Base-by-base conservation (phyloP, 2,329 filamentous ascomycete genomes). In the Scolecobasidium constrictum region DNA sequence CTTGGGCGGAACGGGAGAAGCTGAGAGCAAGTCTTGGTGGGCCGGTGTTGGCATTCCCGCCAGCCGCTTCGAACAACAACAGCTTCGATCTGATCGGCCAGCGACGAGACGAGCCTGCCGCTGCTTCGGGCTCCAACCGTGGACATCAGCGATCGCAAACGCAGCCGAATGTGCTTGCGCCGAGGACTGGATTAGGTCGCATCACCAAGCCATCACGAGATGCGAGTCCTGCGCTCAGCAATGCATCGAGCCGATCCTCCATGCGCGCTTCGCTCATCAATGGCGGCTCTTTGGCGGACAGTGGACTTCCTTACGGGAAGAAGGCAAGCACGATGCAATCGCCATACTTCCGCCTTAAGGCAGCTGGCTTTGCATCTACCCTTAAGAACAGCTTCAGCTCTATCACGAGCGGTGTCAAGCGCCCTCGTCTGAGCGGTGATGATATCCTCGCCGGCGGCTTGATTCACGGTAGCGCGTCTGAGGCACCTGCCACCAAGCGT, bases 321-420 rank as follows among this genome's bases (percentile, higher is more conserved):
- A 44, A 40, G 31, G 16, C 23, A 17, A 44, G 42, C 23, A 44
- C 35, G 4, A 44, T 39, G 35, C 33, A 23, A n/a, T 28, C 19
- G 4, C 21, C 17, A 31, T 44, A 44, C 23, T 44, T 44, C 20
- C 22, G 17, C 20, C 37, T 42, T 20, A 44, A 44, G 16, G 42
- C 42, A 28, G 5, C 36, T 15, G 42, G 42, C 4, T 15, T 44
- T 5, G 13, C 13, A 7, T 35, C 36, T 4, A 19, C 20, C 31
- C 3, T 28, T 17, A 21, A 39, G 16, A 31, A 9, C 21, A 26
- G 20, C 12, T 3, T 21, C 23, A 16, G 15, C 12, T 22, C 22
- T 21, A 22, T 11, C 17, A 17, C 19, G 17, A 15, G 20, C 9
- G 21, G 42, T 18, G 28, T 12, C n/a, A 38, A 39, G 42, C 35